phyloP scores from a whole-genome alignment of 2,329 filamentous ascomycete species.

The Cadophora luteo-olivacea region DNA sequence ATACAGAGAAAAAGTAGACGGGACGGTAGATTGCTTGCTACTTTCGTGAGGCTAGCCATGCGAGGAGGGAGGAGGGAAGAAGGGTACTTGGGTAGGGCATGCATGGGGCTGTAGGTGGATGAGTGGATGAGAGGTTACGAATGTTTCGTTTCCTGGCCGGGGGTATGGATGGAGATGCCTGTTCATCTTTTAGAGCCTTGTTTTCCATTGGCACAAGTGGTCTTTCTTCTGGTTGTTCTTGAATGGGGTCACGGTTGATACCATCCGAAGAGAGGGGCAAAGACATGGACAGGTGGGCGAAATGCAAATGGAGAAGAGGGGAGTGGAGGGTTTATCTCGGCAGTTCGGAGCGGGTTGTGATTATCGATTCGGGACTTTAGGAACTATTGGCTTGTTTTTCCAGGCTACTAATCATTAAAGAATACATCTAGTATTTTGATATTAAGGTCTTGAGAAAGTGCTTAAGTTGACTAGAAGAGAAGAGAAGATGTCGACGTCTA shows the following conservation, averaged over 20 bases:
- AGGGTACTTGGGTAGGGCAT: too few relatives aligned
- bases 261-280: too few relatives aligned
- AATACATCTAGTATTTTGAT: too few relatives aligned
- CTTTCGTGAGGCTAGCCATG: background rate
- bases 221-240: too few relatives aligned
- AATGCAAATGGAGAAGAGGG: background rate
- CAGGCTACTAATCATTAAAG: background rate
- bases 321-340: background rate
- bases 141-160: background rate
- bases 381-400: background rate
- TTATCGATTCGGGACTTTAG: background rate
- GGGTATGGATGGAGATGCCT: background rate
- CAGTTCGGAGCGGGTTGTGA: background rate
- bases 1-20: too few relatives aligned
- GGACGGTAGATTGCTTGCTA: too few relatives aligned
- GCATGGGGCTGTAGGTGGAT: background rate
- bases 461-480: too few relatives aligned
- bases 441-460: too few relatives aligned
- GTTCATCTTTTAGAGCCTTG: background rate
- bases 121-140: background rate
- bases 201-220: too few relatives aligned
- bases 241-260: too few relatives aligned
- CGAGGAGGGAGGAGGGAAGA: background rate
- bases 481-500: too few relatives aligned
- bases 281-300: too few relatives aligned